Percentiles rank a stretch among this genome's conserved stretches.
phyloP scores from a whole-genome alignment of 2,329 filamentous ascomycete genomes.

The Diaporthe ilicicola region DNA sequence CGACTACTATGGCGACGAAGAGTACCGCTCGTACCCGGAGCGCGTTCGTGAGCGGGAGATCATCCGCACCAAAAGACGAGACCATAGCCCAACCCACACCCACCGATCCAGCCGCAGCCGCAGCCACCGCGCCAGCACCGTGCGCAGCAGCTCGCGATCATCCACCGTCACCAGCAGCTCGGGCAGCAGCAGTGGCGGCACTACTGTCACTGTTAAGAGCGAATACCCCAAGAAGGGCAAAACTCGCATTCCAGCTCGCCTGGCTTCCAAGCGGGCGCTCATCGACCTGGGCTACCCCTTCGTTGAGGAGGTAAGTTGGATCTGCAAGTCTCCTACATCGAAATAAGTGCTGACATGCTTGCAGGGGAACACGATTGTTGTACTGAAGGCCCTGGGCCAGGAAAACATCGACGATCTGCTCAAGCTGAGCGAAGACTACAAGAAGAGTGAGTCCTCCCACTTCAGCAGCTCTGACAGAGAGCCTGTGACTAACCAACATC shows the following conservation, averaged over 20 bases:
- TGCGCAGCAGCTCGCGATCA: constrained; percentile 50
- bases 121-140: constrained; percentile 45
- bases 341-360: constrained; percentile 44
- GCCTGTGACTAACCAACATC: constrained; percentile 1
- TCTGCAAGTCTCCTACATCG: background rate
- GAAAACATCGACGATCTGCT: constrained; percentile 93
- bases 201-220: constrained; percentile 57
- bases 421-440: constrained; percentile 81
- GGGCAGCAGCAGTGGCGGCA: constrained; percentile 58
- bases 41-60: constrained; percentile 70
- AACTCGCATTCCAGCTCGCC: constrained; percentile 83
- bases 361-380: constrained; percentile 82
- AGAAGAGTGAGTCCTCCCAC: constrained; percentile 56
- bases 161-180: constrained; percentile 54
- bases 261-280: constrained; percentile 83
- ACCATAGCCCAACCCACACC: constrained; percentile 51
- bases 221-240: constrained; percentile 85
- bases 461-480: background rate
- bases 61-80: constrained; percentile 56
- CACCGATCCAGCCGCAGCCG: constrained; percentile 47
- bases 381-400: constrained; percentile 85
- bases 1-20: constrained; percentile 75
- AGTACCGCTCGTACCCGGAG: constrained; percentile 70
- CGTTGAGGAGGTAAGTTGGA: constrained; percentile 76
- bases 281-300: constrained; percentile 88